Evolutionary conservation across 164 flowering plant genomes (phyloP).

Genomic region (Magnolia sinica): DNA sequence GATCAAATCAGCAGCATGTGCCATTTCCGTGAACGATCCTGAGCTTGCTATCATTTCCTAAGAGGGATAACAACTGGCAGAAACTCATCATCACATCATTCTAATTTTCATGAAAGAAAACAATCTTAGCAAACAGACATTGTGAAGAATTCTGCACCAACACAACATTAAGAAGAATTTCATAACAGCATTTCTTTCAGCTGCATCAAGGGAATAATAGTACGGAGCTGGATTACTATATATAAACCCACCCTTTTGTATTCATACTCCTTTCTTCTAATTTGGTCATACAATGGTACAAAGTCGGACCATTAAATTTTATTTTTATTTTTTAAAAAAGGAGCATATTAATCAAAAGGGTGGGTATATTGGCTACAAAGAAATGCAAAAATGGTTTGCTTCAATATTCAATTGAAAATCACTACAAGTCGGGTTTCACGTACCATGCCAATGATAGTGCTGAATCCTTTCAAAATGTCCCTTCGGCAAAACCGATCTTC

Average conservation of each 20-base stretch:
- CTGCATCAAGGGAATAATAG: too few relatives aligned
- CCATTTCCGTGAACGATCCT: constrained; percentile 48
- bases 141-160: background rate
- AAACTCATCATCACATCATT: constrained; percentile 47
- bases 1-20: constrained; percentile 87
- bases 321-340: too few relatives aligned
- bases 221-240: too few relatives aligned
- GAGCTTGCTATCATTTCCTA: constrained; percentile 70
- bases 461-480: constrained; percentile 51
- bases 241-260: too few relatives aligned
- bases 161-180: background rate
- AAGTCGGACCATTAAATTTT: too few relatives aligned
- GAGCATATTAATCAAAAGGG: background rate
- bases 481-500: constrained; percentile 40
- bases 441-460: constrained; percentile 65
- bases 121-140: background rate
- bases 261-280: too few relatives aligned
- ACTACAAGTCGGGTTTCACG: constrained; percentile 13
- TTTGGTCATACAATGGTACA: background rate
- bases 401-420: background rate
- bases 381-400: background rate
- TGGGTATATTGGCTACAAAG: background rate
- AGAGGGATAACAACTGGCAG: constrained; percentile 40
- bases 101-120: background rate
- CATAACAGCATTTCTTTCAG: background rate